These are phyloP conservation scores for Globisporangium carolinianum DNA, from an alignment of 352 stramenopile species.

Conservation along the genomic window DNA sequence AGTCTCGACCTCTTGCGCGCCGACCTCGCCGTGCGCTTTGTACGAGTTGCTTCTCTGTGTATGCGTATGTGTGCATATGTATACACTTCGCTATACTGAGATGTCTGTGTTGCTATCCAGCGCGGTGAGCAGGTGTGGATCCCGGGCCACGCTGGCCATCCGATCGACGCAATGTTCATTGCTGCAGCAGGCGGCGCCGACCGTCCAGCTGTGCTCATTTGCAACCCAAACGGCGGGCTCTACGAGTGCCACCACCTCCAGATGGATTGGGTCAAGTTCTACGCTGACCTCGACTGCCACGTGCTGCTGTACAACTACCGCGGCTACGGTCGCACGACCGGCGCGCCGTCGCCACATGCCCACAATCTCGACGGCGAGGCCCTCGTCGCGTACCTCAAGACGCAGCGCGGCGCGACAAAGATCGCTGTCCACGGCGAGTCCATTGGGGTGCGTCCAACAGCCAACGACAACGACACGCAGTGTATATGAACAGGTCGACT, in stretches of 20 bases:
- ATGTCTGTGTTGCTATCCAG: constrained; percentile 18
- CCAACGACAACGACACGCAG: neutral
- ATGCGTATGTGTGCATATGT: neutral
- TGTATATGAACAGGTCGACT: neutral
- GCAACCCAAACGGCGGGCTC: constrained; percentile 80
- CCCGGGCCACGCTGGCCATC: constrained; percentile 37
- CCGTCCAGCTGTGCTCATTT: constrained; percentile 58
- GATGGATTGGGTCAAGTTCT: constrained; percentile 88
- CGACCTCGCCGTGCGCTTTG: constrained; percentile 67
- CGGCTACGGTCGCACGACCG: constrained; percentile 71
- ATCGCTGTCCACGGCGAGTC: constrained; percentile 81
- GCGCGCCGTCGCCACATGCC: constrained; percentile 42
- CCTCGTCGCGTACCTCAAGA: constrained; percentile 66
- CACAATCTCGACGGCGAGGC: constrained; percentile 70
- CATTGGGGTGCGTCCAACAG: constrained; percentile 34
- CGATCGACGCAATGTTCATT: constrained; percentile 80
- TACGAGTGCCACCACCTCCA: constrained; percentile 88
- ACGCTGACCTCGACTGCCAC: constrained; percentile 69
- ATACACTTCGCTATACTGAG: neutral
- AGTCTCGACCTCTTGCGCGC: constrained; percentile 78
- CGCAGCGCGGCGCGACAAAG: constrained; percentile 34
- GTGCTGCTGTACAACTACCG: constrained; percentile 87
- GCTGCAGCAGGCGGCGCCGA: constrained; percentile 26
- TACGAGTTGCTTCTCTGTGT: constrained; percentile 23
- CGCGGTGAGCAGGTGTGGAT: constrained; percentile 83